Conservation (phyloP, 140 eudicot species). For the Ambrosia hybrid region DNA sequence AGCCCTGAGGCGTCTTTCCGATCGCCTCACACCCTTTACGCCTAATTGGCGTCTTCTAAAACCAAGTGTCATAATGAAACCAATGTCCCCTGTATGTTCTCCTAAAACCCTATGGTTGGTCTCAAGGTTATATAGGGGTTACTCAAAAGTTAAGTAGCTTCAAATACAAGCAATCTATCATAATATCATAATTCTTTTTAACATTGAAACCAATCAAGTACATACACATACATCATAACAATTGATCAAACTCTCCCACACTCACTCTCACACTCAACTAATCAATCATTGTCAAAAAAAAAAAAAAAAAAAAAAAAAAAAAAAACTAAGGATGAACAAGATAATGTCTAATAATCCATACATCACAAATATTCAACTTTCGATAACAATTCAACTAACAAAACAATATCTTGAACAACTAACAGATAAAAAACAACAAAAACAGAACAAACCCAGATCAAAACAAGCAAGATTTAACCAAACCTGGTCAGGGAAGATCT, state of each 20-base stretch:
- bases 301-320: neutral
- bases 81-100: neutral
- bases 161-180: slow-evolving; percentile 11
- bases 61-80: neutral
- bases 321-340: neutral
- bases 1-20: no score
- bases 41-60: no score
- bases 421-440: no score
- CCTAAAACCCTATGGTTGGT: neutral
- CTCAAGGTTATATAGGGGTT: slow-evolving; percentile 2
- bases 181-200: neutral
- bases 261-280: slow-evolving; percentile 2
- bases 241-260: slow-evolving; percentile 12
- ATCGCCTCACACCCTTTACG: no score
- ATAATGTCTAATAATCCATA: no score
- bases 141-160: slow-evolving; percentile 6
- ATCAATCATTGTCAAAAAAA: neutral
- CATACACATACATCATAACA: slow-evolving; percentile 8
- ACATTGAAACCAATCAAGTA: slow-evolving; percentile 7
- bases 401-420: no score
- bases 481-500: slow-evolving; percentile 35
- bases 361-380: no score
- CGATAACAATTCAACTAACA: no score
- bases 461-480: slow-evolving; percentile 15
- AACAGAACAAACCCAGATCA: slow-evolving; percentile 9